Percentiles rank a stretch among this genome's conserved stretches.
phyloP scores from a whole-genome alignment of 805 yeast species.

The Yarrowia alimentaria region DNA sequence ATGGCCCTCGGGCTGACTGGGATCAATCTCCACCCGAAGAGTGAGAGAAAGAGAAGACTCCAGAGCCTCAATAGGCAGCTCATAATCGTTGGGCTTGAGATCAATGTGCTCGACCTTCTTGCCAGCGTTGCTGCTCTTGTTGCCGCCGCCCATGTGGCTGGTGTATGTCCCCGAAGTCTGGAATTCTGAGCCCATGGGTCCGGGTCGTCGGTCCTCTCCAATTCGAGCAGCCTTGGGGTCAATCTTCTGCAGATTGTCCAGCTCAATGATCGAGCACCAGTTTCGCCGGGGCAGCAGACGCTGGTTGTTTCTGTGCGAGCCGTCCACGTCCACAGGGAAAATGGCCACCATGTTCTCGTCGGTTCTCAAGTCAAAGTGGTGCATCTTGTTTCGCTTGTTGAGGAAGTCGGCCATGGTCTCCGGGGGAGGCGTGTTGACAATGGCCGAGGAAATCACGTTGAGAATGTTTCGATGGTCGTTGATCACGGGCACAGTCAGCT shows the following conservation, averaged over 20 bases:
- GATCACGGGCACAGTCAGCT: conserved; percentile 29
- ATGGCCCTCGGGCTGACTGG: conserved; percentile 46
- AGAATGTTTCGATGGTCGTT: conserved; percentile 54
- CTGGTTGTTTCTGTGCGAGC: conserved; percentile 47
- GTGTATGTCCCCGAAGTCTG: conserved; percentile 8
- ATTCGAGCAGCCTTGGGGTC: conserved; percentile 20
- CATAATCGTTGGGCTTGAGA: conserved; percentile 37
- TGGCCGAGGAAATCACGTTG: conserved; percentile 86
- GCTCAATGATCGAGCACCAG: conserved; percentile 48
- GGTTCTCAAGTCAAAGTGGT: conserved; percentile 60
- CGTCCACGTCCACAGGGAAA: conserved; percentile 60
- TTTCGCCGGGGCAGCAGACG: conserved; percentile 57
- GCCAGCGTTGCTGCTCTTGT: conserved; percentile 6
- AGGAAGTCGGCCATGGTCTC: conserved; percentile 74
- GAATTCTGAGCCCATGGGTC: conserved; percentile 6
- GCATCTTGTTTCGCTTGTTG: conserved; percentile 64
- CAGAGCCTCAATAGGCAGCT: conserved; percentile 55
- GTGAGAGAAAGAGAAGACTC: conserved; percentile 59
- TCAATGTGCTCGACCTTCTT: background rate
- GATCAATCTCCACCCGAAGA: conserved; percentile 69
- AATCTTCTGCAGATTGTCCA: conserved; percentile 15
- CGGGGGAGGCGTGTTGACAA: conserved; percentile 91
- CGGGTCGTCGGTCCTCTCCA: conserved; percentile 27
- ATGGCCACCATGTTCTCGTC: conserved; percentile 81
- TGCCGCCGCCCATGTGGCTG: conserved; percentile 8